Base-by-base conservation (phyloP, 176 grass and related monocot species). In the Triticum monococcum region DNA sequence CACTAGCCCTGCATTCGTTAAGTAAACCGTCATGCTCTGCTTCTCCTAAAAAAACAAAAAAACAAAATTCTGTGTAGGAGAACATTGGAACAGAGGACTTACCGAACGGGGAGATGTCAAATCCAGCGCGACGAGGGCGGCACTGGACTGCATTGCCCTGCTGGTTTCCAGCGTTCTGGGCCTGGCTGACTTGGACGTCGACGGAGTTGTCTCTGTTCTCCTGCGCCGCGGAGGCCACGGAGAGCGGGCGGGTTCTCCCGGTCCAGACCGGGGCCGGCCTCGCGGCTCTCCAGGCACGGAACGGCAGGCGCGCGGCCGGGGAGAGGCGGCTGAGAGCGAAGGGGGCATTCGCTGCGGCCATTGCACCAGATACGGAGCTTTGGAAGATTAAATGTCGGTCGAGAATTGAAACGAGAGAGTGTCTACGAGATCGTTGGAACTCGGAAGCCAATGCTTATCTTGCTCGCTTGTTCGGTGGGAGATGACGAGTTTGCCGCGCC, bases 61-160 rank as follows among this genome's bases (percentile, higher is more conserved):
- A 24, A 11, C 12, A 41, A 12, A 43, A 37, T 78, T 5, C 48
- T 5, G 4, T 36, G 35, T 36, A 36, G 6, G 54, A 40, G 12
- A 36, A 37, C 3, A 6, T 7, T 59, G 41, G 36, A 9, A 54
- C 32, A 3, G 16, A 60, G 8, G 7, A 48, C 83, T 80, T 94
- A 97, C 95, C 89, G 41, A 95, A 93, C 71, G 91, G 88, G 7
- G 89, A 90, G 59, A 91, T 5, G 80, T 90, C 89, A 6, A 89
- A 80, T 0, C 45, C 36, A 0, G 89, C 38, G 22, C 91, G 93
- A 9, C 89, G 95, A 4, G 79, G 86, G 17, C 87, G 91, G n/a
- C 82, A 89, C 67, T 90, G 88, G 10, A 91, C 81, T 1, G 83
- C 88, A 7, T 86, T 79, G 8, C 67, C 80, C 62, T 77, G 88